These are phyloP conservation scores for Catenaria anguillulae DNA, from an alignment of 371 early-diverging fungal genomes.

Conservation along the genomic window DNA sequence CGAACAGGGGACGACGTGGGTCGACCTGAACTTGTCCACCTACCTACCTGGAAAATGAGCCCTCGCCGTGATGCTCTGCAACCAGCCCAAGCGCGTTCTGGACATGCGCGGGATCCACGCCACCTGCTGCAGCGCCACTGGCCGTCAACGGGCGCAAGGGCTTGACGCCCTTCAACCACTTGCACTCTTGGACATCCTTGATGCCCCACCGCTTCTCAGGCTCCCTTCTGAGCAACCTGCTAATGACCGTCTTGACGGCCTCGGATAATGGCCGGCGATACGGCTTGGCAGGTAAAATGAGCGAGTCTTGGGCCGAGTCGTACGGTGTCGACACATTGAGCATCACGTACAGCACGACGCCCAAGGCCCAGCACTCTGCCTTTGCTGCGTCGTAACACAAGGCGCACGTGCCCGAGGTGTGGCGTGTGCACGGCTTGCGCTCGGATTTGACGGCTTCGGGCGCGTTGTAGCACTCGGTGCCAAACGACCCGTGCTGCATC, in stretches of 20 bases:
- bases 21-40: too few relatives aligned
- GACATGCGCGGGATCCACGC: too few relatives aligned
- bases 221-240: not conserved
- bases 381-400: slow-evolving; percentile 35
- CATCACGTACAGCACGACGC: slow-evolving; percentile 45
- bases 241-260: not conserved
- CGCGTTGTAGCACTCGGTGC: slow-evolving; percentile 7
- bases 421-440: not conserved
- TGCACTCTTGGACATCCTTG: not conserved
- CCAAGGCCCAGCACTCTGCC: slow-evolving; percentile 43
- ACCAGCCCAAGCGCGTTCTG: too few relatives aligned
- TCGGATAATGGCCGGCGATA: not conserved
- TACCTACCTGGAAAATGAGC: too few relatives aligned
- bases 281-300: not conserved
- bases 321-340: slow-evolving; percentile 12
- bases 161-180: not conserved
- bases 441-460: not conserved
- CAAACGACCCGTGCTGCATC: slow-evolving; percentile 4
- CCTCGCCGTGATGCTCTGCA: too few relatives aligned
- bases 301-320: not conserved
- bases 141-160: too few relatives aligned
- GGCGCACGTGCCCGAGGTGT: slow-evolving; percentile 22
- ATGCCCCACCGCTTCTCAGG: not conserved
- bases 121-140: too few relatives aligned
- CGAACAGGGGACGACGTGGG: too few relatives aligned